Conservation (phyloP, 129 eudicot species). For the Artemisia argyi region DNA sequence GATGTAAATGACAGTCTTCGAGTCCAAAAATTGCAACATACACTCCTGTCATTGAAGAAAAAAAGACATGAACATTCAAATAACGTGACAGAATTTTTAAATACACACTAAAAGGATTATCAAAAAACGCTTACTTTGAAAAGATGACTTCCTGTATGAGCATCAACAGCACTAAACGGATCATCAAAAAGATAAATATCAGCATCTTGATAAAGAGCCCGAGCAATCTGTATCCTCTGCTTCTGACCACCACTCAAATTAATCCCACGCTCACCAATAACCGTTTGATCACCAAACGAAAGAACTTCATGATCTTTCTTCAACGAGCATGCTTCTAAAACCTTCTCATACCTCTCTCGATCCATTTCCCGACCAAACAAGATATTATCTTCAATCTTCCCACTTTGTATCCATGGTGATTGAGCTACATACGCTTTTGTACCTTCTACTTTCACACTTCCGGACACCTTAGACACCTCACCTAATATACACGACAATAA, state of each 20-base stretch:
- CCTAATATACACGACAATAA: constrained; percentile 38
- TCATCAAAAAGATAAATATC: constrained; percentile 48
- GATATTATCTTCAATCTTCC: constrained; percentile 48
- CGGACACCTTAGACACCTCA: constrained; percentile 35
- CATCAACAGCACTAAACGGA: constrained; percentile 61
- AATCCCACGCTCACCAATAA: constrained; percentile 46
- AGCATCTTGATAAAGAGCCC: constrained; percentile 50
- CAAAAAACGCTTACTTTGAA: constrained; percentile 36
- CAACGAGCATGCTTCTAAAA: constrained; percentile 36
- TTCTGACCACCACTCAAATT: constrained; percentile 53
- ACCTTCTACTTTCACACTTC: constrained; percentile 37
- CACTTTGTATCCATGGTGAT: constrained; percentile 52
- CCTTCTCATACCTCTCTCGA: constrained; percentile 32
- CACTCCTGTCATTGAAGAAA: constrained; percentile 21
- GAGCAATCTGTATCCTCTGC: constrained; percentile 52
- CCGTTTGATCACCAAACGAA: constrained; percentile 42
- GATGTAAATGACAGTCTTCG: constrained; percentile 30
- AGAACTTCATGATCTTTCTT: constrained; percentile 48
- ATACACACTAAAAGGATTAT: not conserved
- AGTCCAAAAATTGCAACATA: constrained; percentile 15
- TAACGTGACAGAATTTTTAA: not conserved
- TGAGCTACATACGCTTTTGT: constrained; percentile 52
- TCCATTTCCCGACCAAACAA: constrained; percentile 46
- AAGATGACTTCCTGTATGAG: constrained; percentile 51
- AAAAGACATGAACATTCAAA: not conserved